phyloP scores from a whole-genome alignment of 768 basidiomycete species.

The Coprinopsis sp. region DNA sequence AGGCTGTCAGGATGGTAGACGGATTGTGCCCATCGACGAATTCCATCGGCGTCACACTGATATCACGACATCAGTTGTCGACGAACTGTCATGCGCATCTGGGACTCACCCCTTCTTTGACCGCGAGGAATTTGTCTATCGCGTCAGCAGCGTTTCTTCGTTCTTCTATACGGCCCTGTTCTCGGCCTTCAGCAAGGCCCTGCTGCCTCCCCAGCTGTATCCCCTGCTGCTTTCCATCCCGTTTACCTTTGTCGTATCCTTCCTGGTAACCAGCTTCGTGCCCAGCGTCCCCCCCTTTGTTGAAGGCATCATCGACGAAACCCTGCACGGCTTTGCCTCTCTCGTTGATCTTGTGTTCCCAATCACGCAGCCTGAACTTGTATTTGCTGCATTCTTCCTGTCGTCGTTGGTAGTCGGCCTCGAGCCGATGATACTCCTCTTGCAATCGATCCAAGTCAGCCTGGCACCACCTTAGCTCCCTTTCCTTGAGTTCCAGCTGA shows the following conservation, averaged over 20 bases:
- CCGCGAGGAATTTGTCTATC: slow-evolving; percentile 51
- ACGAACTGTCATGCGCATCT: not conserved
- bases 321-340: slow-evolving; percentile 37
- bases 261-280: slow-evolving; percentile 41
- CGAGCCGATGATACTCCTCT: slow-evolving; percentile 40
- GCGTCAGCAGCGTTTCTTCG: slow-evolving; percentile 49
- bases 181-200: slow-evolving; percentile 39
- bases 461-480: slow-evolving; percentile 33
- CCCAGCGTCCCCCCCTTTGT: slow-evolving; percentile 40
- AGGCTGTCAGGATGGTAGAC: slow-evolving; percentile 21
- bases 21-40: slow-evolving; percentile 32
- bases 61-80: not conserved
- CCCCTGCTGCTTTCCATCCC: slow-evolving; percentile 38
- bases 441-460: slow-evolving; percentile 33
- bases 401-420: slow-evolving; percentile 27
- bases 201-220: slow-evolving; percentile 35
- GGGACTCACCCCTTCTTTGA: slow-evolving; percentile 32
- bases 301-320: slow-evolving; percentile 40
- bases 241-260: slow-evolving; percentile 41
- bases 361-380: slow-evolving; percentile 38
- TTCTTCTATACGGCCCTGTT: slow-evolving; percentile 44
- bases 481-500: slow-evolving; percentile 42
- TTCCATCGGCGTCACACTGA: slow-evolving; percentile 17
- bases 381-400: slow-evolving; percentile 40
- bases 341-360: slow-evolving; percentile 39